Evolutionary conservation across 2,329 filamentous ascomycete genomes (phyloP).

Genomic region (Trichothecium sympodiale): DNA sequence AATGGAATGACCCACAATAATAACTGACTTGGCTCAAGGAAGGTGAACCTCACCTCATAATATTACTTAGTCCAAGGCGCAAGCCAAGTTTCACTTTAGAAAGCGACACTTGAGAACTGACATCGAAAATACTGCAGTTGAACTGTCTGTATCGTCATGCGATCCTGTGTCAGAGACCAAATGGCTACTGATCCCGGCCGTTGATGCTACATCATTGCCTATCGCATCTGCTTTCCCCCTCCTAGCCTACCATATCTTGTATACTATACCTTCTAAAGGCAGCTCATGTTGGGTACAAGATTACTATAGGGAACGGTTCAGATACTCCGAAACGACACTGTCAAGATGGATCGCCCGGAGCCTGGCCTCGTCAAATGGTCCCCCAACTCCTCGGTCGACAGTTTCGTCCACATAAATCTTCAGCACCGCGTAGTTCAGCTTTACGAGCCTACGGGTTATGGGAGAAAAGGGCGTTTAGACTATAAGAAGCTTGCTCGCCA

Average conservation of each 20-base stretch:
- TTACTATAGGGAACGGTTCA: too few species aligned
- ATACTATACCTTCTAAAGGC: too few species aligned
- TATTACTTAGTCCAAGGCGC: too few species aligned
- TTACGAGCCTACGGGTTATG: slow-evolving; percentile 50
- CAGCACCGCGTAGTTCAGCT: slow-evolving; percentile 52
- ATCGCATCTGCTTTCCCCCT: background rate
- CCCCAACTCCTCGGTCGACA: slow-evolving; percentile 44
- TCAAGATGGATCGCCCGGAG: slow-evolving; percentile 45
- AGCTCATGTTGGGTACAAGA: too few species aligned
- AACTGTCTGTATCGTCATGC: too few species aligned
- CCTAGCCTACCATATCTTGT: background rate
- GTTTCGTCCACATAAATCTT: slow-evolving; percentile 54
- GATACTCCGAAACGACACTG: background rate
- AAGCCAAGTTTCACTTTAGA: too few species aligned
- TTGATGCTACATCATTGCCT: background rate
- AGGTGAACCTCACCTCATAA: too few species aligned
- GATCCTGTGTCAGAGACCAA: background rate
- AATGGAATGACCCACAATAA: too few species aligned
- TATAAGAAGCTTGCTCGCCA: slow-evolving; percentile 46
- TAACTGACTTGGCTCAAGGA: too few species aligned
- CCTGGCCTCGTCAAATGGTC: slow-evolving; percentile 58
- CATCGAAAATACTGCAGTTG: too few species aligned
- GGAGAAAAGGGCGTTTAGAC: slow-evolving; percentile 45
- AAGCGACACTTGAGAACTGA: too few species aligned
- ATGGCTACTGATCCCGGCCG: slow-evolving; percentile 5